Base-by-base conservation (phyloP, 495 filamentous ascomycete species). In the Aspergillus haitiensis region DNA sequence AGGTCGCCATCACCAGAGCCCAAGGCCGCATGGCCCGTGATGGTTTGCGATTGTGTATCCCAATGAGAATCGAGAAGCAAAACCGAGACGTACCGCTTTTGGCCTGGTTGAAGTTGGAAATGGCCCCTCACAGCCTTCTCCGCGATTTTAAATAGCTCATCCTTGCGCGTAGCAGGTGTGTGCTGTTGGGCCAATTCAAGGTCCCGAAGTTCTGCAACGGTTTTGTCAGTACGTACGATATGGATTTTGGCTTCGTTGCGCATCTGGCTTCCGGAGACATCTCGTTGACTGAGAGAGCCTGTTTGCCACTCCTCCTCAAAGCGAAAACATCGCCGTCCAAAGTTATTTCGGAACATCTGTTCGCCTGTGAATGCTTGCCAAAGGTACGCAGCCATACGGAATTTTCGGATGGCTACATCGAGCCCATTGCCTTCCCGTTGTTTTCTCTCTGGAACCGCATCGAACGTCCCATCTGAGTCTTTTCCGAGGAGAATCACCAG, bases 281-380 rank as follows among this genome's bases (percentile, higher is more conserved):
- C 92, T 35, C 88, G 83, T 60, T 81, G 80, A 42, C 86, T 91
- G 49, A 89, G 78, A 12, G 86, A 88, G 13, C 91, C 91, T 0
- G 84, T 83, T 56, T 91, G 89, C 93, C 93, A 97, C 64, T 93
- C 90, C 70, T 97, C 93, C 55, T 97, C 93, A 62, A 93, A 90
- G 44, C 92, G 81, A 68, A 96, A 96, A 47, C 85, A 89, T 21
- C 93, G 83, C 31, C 93, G 82, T 3, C 91, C 91, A 54, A 97
- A 82, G 47, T 85, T 87, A 71, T 93, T 88, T 58, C 91, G 89
- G 71, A 83, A 88, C 92, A 97, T 97, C 69, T 97, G 92, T 68
- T 96, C 92, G 11, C 89, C 90, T 0, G 93, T 97, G 67, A 94
- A 97, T 7, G 92, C 91, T 70, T 97, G 93, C 93, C 93, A 97